Percentiles rank a stretch among this genome's conserved stretches.
These are phyloP conservation scores for Ophiostoma novo-ulmi DNA, from an alignment of 2,329 filamentous ascomycete species.

Conservation along the genomic window DNA sequence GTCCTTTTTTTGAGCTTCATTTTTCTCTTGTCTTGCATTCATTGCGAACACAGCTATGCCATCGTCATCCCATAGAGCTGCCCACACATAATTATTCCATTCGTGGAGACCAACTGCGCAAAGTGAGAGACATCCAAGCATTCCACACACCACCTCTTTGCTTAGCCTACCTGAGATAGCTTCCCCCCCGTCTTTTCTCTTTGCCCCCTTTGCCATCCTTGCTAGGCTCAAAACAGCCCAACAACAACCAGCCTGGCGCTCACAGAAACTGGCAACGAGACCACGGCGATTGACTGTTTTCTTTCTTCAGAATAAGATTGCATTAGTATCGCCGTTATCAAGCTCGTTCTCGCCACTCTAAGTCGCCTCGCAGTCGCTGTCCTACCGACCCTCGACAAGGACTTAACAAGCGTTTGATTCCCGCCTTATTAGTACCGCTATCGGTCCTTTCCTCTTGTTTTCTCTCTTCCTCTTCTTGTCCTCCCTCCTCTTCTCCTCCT, in stretches of 20 bases:
- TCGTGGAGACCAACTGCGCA: constrained; percentile 4
- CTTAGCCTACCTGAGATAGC: constrained; percentile 24
- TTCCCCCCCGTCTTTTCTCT: constrained; percentile 16
- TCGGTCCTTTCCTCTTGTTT: constrained; percentile 9
- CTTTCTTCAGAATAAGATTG: neutral
- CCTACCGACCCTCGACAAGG: constrained; percentile 2
- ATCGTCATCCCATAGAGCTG: neutral
- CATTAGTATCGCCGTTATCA: constrained; percentile 11
- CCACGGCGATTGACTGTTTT: neutral
- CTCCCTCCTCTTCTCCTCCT: constrained; percentile 1
- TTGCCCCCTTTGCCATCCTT: constrained; percentile 18
- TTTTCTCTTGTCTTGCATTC: constrained; percentile 11
- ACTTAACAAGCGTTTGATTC: neutral
- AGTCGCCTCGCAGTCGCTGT: neutral
- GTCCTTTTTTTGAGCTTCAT: constrained; percentile 7
- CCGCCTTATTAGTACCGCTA: constrained; percentile 18
- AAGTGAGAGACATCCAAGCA: constrained; percentile 13
- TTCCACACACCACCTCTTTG: constrained; percentile 18
- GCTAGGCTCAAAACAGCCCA: constrained; percentile 23
- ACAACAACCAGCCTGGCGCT: neutral
- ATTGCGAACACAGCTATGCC: neutral
- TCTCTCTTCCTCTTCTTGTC: neutral
- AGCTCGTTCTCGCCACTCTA: constrained; percentile 21
- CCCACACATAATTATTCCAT: neutral
- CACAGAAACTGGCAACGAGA: neutral